Percentiles rank a stretch among this genome's conserved stretches.
phyloP scores from a whole-genome alignment of 108 stramenopile species.

The Conticribra weissflogii region DNA sequence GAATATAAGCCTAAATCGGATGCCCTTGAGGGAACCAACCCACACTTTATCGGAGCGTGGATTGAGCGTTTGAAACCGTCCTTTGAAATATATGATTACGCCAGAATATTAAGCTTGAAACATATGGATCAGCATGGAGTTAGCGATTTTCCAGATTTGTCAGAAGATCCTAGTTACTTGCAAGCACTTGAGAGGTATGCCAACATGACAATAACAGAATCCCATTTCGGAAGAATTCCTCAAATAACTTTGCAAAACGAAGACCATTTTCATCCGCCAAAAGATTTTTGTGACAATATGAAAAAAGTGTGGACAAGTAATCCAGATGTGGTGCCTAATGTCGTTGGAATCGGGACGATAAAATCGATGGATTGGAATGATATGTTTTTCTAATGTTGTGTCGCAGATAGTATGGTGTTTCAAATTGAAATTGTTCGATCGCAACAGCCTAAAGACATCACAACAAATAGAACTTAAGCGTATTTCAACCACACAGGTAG shows the following conservation, averaged over 20 bases:
- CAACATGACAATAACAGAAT: constrained; percentile 3
- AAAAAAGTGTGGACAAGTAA: too few species aligned
- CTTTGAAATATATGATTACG: constrained; percentile 54
- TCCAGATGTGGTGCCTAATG: too few species aligned
- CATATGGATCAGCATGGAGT: constrained; percentile 34
- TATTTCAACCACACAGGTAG: too few species aligned
- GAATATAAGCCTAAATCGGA: constrained; percentile 19
- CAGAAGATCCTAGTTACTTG: constrained; percentile 36
- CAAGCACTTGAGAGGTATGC: constrained; percentile 29
- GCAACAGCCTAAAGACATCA: too few species aligned
- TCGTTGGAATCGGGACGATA: too few species aligned
- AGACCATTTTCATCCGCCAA: constrained; percentile 36
- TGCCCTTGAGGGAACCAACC: constrained; percentile 23
- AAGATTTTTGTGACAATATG: too few species aligned
- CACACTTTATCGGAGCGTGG: constrained; percentile 40
- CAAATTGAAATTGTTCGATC: too few species aligned
- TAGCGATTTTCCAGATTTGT: constrained; percentile 28
- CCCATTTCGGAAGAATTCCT: constrained; percentile 20
- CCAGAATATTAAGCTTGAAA: constrained; percentile 38
- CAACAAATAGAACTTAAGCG: too few species aligned
- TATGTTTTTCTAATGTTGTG: too few species aligned
- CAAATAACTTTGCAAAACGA: constrained; percentile 37
- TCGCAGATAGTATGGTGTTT: too few species aligned
- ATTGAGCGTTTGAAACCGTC: constrained; percentile 41
- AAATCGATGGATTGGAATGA: too few species aligned